A percentile compares a stretch with the other conserved stretches of the same genome.
phyloP scores from a whole-genome alignment of 805 yeast genomes.

The Metschnikowia lochheadii region DNA sequence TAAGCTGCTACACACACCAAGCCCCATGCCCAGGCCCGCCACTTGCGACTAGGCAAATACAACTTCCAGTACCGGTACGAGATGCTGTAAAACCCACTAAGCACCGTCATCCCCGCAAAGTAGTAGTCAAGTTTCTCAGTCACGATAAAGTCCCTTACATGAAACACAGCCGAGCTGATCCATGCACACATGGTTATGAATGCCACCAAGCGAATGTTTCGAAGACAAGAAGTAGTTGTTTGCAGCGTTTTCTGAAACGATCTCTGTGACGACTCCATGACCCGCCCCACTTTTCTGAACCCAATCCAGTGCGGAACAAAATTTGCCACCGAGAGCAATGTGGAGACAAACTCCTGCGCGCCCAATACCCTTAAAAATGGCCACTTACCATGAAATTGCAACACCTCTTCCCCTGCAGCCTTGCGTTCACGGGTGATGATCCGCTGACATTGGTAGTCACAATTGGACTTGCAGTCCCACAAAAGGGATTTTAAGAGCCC shows the following conservation, averaged over 20 bases:
- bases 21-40: conserved; percentile 33
- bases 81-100: conserved; percentile 73
- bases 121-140: conserved; percentile 90
- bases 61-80: conserved; percentile 56
- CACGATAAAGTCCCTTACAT: conserved; percentile 70
- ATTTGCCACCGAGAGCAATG: conserved; percentile 64
- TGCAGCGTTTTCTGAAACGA: background rate
- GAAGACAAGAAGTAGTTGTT: background rate
- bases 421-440: conserved; percentile 57
- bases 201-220: conserved; percentile 37
- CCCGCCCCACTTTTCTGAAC: conserved; percentile 7
- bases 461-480: conserved; percentile 48
- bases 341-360: conserved; percentile 79
- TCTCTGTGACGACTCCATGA: background rate
- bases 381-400: conserved; percentile 98
- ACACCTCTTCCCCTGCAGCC: conserved; percentile 46
- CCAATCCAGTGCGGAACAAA: conserved; percentile 27
- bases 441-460: conserved; percentile 93
- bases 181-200: conserved; percentile 79
- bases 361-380: conserved; percentile 80
- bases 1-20: conserved; percentile 48
- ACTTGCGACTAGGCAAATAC: conserved; percentile 34
- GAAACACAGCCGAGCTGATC: conserved; percentile 82
- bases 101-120: conserved; percentile 86
- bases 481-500: conserved; percentile 42